A percentile compares a stretch with the other conserved stretches of the same genome.
Evolutionary conservation across 1,139 yeast species (phyloP).

Genomic region (Saccharomycopsis phalli): DNA sequence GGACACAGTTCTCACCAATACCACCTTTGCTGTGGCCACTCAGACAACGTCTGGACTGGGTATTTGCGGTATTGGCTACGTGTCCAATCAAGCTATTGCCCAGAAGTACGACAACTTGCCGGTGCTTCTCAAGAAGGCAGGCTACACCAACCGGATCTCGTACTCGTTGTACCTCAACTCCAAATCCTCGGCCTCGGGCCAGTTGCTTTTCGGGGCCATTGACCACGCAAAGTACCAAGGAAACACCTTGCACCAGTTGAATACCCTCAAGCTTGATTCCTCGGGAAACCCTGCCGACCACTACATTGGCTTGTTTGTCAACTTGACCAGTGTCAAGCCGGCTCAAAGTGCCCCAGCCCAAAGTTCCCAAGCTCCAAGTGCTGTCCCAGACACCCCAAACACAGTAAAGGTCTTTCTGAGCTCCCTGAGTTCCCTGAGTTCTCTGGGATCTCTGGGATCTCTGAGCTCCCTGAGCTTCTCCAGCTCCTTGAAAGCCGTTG

Average conservation of each 20-base stretch:
- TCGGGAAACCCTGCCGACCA: neutral
- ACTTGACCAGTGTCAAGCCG: neutral
- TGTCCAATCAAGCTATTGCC: constrained; percentile 35
- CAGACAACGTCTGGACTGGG: constrained; percentile 19
- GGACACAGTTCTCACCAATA: constrained; percentile 14
- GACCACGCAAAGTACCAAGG: constrained; percentile 46
- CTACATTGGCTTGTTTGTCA: constrained; percentile 5
- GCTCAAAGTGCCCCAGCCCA: no score
- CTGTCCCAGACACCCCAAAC: no score
- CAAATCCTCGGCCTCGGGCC: constrained; percentile 33
- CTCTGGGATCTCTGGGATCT: no score
- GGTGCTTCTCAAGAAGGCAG: constrained; percentile 39
- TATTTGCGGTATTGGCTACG: constrained; percentile 24
- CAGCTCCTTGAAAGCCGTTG: neutral
- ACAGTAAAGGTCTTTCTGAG: neutral
- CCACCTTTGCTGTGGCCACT: constrained; percentile 21
- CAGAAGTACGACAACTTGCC: constrained; percentile 48
- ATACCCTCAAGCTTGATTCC: constrained; percentile 3
- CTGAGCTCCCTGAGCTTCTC: no score
- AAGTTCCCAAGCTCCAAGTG: no score
- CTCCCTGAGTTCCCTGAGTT: neutral
- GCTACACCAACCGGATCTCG: constrained; percentile 39
- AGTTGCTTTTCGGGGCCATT: constrained; percentile 48
- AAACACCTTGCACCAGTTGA: constrained; percentile 27
- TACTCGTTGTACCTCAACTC: constrained; percentile 47